Evolutionary conservation across 805 yeast species (phyloP), one percentile per base, ranked within the genome.

Genomic region (Saccharomycopsis fermentans): DNA sequence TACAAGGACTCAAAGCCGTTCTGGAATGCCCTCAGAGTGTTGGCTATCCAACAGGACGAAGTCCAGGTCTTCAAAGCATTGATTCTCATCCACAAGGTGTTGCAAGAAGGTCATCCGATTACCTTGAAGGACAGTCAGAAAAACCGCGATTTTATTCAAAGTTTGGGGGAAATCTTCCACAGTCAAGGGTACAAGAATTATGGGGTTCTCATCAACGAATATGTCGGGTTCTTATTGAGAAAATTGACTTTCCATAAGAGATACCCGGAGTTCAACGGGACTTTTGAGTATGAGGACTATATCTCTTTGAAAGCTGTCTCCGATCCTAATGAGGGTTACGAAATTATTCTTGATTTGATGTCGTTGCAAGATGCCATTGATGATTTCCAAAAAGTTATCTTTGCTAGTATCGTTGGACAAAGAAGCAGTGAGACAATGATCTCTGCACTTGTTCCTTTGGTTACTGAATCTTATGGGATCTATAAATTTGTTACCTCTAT

Each of bases 101-200:
- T 92, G n/a, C 98, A 94, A 70, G 99, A 92, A 71, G 99, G 99
- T n/a, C 98, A 92, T 69, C 90, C 90, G 14, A 79, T 88, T 29
- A 83, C 89, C 5, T 73, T 92, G 65, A 77, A 81, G 55, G 97
- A 90, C 66, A 97, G 90, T 1, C 86, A 82, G 66, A 77, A 82
- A 62, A 89, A 90, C 68, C 74, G 83, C 55, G 86, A 83, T 56
- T 92, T 95, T 84, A 76, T 92, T 54, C 81, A 83, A 58, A 80
- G 90, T 17, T 75, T 94, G 58, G 85, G 84, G 1, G 77, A 90
- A 48, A 76, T 81, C 11, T 69, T 71, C 35, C 48, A 21, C 8
- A 72, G 73, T n/a, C 76, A 73, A 34, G 75, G 78, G 0, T 62
- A 65, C 43, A 73, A 71, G 55, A 79, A 82, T 24, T 90, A 88